phyloP scores from a whole-genome alignment of 768 basidiomycete species.

The Aureoboletus auriporus region DNA sequence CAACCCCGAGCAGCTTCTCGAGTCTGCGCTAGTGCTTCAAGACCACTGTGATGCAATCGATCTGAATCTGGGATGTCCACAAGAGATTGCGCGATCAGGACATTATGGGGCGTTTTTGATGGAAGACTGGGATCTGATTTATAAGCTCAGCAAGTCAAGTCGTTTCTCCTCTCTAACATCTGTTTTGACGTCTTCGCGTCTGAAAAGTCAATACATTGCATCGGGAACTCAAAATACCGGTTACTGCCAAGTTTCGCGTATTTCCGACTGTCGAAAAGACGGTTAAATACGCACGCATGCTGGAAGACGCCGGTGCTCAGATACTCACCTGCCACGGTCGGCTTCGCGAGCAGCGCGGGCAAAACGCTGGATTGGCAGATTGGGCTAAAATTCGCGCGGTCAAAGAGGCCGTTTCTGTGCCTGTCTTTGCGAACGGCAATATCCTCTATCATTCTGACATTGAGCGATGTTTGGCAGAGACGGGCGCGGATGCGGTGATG shows the following conservation, averaged over 20 bases:
- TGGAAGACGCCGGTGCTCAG: constrained; percentile 92
- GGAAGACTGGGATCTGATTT: constrained; percentile 92
- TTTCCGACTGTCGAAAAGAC: constrained; percentile 85
- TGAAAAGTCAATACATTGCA: constrained; percentile 80
- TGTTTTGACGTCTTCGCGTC: neutral
- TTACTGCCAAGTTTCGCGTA: constrained; percentile 94
- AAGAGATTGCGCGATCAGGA: constrained; percentile 88
- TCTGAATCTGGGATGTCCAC: constrained; percentile 91
- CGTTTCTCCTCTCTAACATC: neutral
- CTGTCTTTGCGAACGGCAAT: constrained; percentile 97
- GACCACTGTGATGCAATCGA: constrained; percentile 89
- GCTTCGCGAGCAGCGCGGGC: constrained; percentile 87
- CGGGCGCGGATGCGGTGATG: constrained; percentile 92
- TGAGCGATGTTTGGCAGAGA: constrained; percentile 69
- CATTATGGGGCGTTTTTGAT: constrained; percentile 88
- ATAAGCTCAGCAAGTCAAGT: constrained; percentile 58
- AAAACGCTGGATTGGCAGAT: constrained; percentile 79
- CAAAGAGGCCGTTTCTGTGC: constrained; percentile 83
- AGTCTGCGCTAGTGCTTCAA: constrained; percentile 74
- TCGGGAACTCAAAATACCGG: constrained; percentile 79
- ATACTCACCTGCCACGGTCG: constrained; percentile 94
- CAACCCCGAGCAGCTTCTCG: constrained; percentile 72
- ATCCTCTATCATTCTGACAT: constrained; percentile 87
- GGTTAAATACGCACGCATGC: constrained; percentile 92
- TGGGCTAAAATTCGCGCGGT: constrained; percentile 90